Evolutionary conservation across 1,139 yeast genomes (phyloP), one percentile per base, ranked within the genome.

Genomic region (Meyerozyma smithsonii): DNA sequence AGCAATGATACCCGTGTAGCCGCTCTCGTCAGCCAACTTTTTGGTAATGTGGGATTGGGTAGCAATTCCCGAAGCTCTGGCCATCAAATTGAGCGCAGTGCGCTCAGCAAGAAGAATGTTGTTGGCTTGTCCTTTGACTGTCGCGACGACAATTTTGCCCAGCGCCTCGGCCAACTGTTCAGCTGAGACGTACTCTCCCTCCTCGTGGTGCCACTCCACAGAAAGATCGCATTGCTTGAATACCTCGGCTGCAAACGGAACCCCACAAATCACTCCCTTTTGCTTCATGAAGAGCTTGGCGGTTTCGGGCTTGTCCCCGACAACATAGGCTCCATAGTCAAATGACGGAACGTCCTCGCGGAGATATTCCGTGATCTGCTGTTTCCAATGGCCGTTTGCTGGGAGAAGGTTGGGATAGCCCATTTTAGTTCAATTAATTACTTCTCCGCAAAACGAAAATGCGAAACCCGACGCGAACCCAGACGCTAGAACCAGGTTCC

Each of bases 281-380:
- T 84, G 84, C 62, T 90, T 90, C 72, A 94, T 84, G 61, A 77
- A 84, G 35, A 90, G 69, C 1, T 87, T 80, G 2, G 95, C 97
- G 1, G 80, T 71, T 56, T 86, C 86, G 8, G 51, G 55, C 39
- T 74, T 81, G 44, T 75, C 73, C 5, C 97, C 97, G n/a, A 90
- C 97, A 1, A 90, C 97, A 56, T 66, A 88, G 2, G 96, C 97
- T 28, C 97, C 97, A 51, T 82, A 85, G 59, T 90, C 97, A 55
- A 90, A 90, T 0, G 95, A 81, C 1, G 97, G 97, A 4, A 85
- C 94, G 55, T 90, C 97, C 55, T 90, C 97, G 4, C 76, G 68
- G 19, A 90, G 69, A 81, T 86, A 90, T 34, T 67, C 72, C 11
- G 89, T 79, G 46, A 90, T 79, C 46, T 82, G 83, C 41, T 75